Evolutionary conservation across 192 early-diverging fungal species (phyloP).

Genomic region (Podila clonocystis): DNA sequence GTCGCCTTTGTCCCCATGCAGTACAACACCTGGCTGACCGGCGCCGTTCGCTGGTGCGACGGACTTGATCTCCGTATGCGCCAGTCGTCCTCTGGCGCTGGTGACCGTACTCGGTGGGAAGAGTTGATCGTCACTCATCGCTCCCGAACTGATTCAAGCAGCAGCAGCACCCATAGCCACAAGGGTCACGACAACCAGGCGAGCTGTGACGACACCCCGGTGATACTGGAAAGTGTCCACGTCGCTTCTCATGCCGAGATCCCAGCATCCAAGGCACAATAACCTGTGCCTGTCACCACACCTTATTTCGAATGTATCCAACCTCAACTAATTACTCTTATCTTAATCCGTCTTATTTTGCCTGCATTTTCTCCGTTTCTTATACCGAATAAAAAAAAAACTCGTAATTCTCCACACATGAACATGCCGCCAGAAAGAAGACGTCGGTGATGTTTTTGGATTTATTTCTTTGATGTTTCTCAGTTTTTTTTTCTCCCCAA

Average conservation of each 20-base stretch:
- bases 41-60: constrained; percentile 52
- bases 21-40: constrained; percentile 52
- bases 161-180: background rate
- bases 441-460: no score
- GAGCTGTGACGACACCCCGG: background rate
- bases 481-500: no score
- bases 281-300: background rate
- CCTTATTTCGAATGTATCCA: background rate
- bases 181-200: no score
- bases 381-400: no score
- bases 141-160: background rate
- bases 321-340: background rate
- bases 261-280: background rate
- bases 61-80: constrained; percentile 53
- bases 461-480: no score
- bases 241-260: background rate
- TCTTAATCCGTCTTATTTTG: background rate
- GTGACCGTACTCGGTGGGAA: constrained; percentile 12
- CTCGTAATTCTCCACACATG: no score
- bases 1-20: constrained; percentile 53
- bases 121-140: constrained; percentile 10
- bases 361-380: no score
- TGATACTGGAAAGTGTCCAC: background rate
- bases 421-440: no score
- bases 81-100: background rate